Conservation (phyloP, 768 basidiomycete genomes). For the Lactarius evosmus region DNA sequence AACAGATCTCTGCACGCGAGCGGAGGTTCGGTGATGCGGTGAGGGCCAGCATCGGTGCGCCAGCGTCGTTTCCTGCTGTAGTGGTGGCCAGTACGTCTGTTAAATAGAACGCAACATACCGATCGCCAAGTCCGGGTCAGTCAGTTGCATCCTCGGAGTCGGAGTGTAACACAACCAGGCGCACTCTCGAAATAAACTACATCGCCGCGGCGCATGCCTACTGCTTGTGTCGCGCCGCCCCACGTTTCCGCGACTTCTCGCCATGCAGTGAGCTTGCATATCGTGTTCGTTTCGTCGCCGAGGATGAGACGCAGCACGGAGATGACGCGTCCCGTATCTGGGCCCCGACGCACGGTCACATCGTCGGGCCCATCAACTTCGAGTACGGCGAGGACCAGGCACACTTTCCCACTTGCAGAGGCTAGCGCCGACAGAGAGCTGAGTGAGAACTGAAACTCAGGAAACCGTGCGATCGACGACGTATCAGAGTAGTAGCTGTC, state of each 20-base stretch:
- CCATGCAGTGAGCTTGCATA: constrained; percentile 78
- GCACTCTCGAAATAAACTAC: constrained; percentile 66
- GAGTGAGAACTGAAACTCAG: constrained; percentile 69
- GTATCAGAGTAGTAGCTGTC: constrained; percentile 54
- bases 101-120: background rate
- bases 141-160: background rate
- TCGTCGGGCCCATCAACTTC: constrained; percentile 77
- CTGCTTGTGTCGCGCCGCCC: constrained; percentile 49
- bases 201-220: constrained; percentile 64
- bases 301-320: constrained; percentile 66
- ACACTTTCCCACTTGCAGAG: constrained; percentile 43
- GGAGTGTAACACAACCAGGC: constrained; percentile 30
- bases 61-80: constrained; percentile 35
- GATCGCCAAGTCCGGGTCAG: constrained; percentile 17
- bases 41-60: constrained; percentile 31
- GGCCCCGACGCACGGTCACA: constrained; percentile 63
- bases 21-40: constrained; percentile 68
- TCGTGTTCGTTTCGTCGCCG: constrained; percentile 65
- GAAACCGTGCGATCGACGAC: constrained; percentile 71
- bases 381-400: constrained; percentile 59
- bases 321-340: constrained; percentile 66
- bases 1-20: constrained; percentile 66
- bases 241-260: constrained; percentile 69
- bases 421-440: constrained; percentile 52
- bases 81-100: constrained; percentile 53